A percentile compares a stretch with the other conserved stretches of the same genome.
Evolutionary conservation across 768 basidiomycete species (phyloP).

Genomic region (Pleurotus tuoliensis): DNA sequence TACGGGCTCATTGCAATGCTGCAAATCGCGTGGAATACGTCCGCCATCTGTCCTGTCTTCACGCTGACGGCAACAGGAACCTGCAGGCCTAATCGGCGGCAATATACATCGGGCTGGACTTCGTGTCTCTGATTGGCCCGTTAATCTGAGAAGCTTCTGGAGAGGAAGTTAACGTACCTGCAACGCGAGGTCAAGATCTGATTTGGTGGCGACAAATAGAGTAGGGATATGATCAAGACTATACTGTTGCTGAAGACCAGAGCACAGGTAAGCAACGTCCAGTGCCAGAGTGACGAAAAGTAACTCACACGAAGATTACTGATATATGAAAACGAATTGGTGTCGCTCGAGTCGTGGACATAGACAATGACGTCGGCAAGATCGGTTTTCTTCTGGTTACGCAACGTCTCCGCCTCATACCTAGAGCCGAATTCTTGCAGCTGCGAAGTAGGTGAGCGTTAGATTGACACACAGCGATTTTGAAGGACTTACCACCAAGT

Average conservation of each 20-base stretch:
- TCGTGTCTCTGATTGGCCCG: slow-evolving; percentile 74
- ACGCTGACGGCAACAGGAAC: slow-evolving; percentile 95
- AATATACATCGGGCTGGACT: slow-evolving; percentile 98
- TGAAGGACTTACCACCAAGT: slow-evolving; percentile 75
- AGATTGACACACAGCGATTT: neutral
- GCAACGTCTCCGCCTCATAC: slow-evolving; percentile 87
- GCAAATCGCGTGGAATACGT: slow-evolving; percentile 85
- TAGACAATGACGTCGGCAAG: slow-evolving; percentile 93
- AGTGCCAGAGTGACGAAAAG: neutral
- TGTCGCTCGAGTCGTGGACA: slow-evolving; percentile 96
- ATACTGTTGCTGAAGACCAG: slow-evolving; percentile 81
- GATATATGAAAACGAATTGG: slow-evolving; percentile 98
- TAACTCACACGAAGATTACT: slow-evolving; percentile 81
- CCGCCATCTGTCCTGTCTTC: slow-evolving; percentile 77
- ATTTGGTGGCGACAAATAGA: slow-evolving; percentile 98
- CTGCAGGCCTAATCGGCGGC: slow-evolving; percentile 81
- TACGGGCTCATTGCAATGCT: slow-evolving; percentile 85
- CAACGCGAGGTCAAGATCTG: slow-evolving; percentile 92
- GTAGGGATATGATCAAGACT: slow-evolving; percentile 93
- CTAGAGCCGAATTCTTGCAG: slow-evolving; percentile 96
- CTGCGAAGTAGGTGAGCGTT: slow-evolving; percentile 34
- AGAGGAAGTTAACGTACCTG: slow-evolving; percentile 51
- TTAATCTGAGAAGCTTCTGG: neutral
- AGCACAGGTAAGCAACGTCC: slow-evolving; percentile 5
- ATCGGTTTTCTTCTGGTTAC: slow-evolving; percentile 88